Conservation (phyloP, 2,329 filamentous ascomycete genomes). For the Tolypocladium inflatum region DNA sequence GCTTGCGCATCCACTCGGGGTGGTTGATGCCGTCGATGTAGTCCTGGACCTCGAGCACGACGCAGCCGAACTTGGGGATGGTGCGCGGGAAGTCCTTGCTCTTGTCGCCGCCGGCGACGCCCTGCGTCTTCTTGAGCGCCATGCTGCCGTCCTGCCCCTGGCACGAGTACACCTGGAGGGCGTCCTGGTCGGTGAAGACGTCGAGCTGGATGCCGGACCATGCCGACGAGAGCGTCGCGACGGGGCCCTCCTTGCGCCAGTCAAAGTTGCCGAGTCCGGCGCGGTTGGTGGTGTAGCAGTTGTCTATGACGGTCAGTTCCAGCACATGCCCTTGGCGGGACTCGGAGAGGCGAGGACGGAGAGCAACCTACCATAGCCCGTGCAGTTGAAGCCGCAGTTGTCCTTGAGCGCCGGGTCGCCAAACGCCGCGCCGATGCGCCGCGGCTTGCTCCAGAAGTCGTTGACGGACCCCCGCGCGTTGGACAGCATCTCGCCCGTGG, state of each 20-base stretch:
- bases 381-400: constrained; percentile 76
- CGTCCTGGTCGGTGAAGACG: constrained; percentile 73
- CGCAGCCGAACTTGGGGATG: constrained; percentile 69
- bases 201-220: constrained; percentile 81
- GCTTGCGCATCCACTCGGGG: constrained; percentile 73
- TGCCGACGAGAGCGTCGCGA: constrained; percentile 58
- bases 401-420: constrained; percentile 50
- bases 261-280: constrained; percentile 45
- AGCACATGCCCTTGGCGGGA: too few species aligned
- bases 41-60: constrained; percentile 87
- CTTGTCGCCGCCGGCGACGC: constrained; percentile 27
- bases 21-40: constrained; percentile 93
- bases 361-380: constrained; percentile 61
- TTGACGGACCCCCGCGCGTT: constrained; percentile 61
- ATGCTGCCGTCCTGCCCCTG: constrained; percentile 63
- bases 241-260: constrained; percentile 51
- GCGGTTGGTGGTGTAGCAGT: constrained; percentile 60
- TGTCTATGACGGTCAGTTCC: constrained; percentile 35
- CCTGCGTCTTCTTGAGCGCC: constrained; percentile 62
- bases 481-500: constrained; percentile 64
- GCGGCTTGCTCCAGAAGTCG: constrained; percentile 74
- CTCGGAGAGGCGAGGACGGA: neutral
- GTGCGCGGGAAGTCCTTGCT: constrained; percentile 46
- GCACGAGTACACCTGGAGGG: constrained; percentile 84
- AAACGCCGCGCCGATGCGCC: constrained; percentile 66